Evolutionary conservation across 2,329 filamentous ascomycete genomes (phyloP).

Genomic region (Piedraia hortae): DNA sequence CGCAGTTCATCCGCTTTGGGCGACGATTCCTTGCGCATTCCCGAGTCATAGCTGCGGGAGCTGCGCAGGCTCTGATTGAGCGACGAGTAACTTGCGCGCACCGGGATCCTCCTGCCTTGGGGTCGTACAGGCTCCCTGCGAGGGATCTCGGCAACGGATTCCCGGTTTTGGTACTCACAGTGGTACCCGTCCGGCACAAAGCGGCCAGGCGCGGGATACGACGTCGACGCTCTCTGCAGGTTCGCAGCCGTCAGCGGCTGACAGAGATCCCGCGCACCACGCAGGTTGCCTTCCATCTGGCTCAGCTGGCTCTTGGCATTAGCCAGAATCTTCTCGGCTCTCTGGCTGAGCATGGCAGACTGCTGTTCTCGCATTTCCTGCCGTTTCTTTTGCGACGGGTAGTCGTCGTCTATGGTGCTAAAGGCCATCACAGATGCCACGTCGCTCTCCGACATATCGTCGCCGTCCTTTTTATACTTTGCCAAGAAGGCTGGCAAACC

Average conservation of each 20-base stretch:
- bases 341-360: constrained; percentile 47
- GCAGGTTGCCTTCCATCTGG: constrained; percentile 79
- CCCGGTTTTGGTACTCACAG: constrained; percentile 31
- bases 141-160: constrained; percentile 30
- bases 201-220: constrained; percentile 7
- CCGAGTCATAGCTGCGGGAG: constrained; percentile 8
- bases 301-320: constrained; percentile 77
- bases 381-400: constrained; percentile 10
- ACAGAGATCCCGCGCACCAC: constrained; percentile 33
- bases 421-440: constrained; percentile 7
- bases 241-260: constrained; percentile 14
- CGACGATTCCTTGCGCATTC: constrained; percentile 6
- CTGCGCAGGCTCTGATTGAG: constrained; percentile 6
- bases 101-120: constrained; percentile 5
- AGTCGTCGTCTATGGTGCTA: constrained; percentile 3
- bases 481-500: constrained; percentile 12
- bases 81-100: constrained; percentile 3
- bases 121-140: too few species aligned
- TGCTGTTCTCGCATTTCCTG: constrained; percentile 31
- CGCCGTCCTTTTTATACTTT: constrained; percentile 6
- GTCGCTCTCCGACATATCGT: constrained; percentile 13
- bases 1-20: constrained; percentile 26
- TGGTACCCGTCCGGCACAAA: constrained; percentile 6
- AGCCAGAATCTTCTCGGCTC: constrained; percentile 70
- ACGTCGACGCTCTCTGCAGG: constrained; percentile 13